Percentiles rank a stretch among this genome's conserved stretches.
phyloP scores from a whole-genome alignment of 164 flowering plant genomes.

The Vitis vinifera region DNA sequence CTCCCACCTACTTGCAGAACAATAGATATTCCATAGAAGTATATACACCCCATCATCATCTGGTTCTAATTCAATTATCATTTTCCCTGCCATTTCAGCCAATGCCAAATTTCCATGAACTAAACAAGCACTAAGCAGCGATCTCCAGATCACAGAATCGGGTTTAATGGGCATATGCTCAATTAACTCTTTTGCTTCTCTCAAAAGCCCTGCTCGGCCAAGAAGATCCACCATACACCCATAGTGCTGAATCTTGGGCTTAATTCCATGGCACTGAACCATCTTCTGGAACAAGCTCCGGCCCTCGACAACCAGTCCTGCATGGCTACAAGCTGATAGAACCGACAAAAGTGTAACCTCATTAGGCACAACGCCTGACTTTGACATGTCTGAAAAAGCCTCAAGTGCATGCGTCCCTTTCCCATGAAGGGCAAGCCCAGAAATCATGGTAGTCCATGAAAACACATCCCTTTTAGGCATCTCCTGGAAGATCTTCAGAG shows the following conservation, averaged over 20 bases:
- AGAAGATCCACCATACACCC: slow-evolving; percentile 42
- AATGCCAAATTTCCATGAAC: slow-evolving; percentile 21
- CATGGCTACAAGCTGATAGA: slow-evolving; percentile 43
- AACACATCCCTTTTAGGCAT: slow-evolving; percentile 27
- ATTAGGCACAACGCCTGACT: slow-evolving; percentile 23
- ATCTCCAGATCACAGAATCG: slow-evolving; percentile 38
- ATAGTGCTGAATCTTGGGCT: slow-evolving; percentile 31
- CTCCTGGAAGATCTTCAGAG: slow-evolving; percentile 20
- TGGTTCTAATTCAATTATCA: slow-evolving; percentile 32
- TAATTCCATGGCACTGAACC: slow-evolving; percentile 10
- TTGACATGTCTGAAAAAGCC: slow-evolving; percentile 30
- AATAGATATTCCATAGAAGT: slow-evolving; percentile 34
- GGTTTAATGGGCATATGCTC: slow-evolving; percentile 25
- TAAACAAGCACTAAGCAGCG: slow-evolving; percentile 34
- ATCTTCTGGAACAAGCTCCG: slow-evolving; percentile 19
- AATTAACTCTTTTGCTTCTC: slow-evolving; percentile 31
- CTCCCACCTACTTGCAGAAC: slow-evolving; percentile 26
- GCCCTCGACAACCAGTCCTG: slow-evolving; percentile 38
- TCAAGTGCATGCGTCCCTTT: slow-evolving; percentile 26
- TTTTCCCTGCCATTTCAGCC: slow-evolving; percentile 31
- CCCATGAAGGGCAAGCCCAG: slow-evolving; percentile 34
- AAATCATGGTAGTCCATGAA: slow-evolving; percentile 41
- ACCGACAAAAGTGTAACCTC: slow-evolving; percentile 35
- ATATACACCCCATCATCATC: slow-evolving; percentile 34
- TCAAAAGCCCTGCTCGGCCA: slow-evolving; percentile 33